Percentiles rank a stretch among this genome's conserved stretches.
Conservation (phyloP, 1,139 yeast genomes). For the Hansenula lynferdii region DNA sequence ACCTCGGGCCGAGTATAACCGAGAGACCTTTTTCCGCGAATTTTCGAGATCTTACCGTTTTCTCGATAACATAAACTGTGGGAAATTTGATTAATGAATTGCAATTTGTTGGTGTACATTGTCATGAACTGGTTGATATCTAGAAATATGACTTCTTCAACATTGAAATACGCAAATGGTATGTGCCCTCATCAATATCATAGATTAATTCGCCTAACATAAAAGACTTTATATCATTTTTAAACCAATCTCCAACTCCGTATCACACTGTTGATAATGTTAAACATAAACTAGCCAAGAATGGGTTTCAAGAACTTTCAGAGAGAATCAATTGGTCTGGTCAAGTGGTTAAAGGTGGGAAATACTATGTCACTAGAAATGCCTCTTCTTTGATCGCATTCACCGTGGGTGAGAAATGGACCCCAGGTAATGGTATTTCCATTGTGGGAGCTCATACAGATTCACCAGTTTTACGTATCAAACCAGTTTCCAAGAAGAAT, state of each 20-base stretch:
- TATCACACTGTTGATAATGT: constrained; percentile 83
- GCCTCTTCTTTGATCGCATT: constrained; percentile 87
- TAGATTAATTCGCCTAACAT: background rate
- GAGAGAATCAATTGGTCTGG: constrained; percentile 80
- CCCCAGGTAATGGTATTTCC: constrained; percentile 79
- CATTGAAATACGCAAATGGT: constrained; percentile 15
- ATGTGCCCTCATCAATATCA: constrained; percentile 8
- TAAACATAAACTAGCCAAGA: constrained; percentile 43
- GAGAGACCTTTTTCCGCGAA: background rate
- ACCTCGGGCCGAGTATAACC: no score
- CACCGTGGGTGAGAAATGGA: constrained; percentile 68
- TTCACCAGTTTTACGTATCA: constrained; percentile 86
- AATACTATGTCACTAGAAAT: constrained; percentile 81
- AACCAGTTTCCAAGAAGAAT: constrained; percentile 76
- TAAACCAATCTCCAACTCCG: constrained; percentile 89
- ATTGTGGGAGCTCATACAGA: constrained; percentile 95
- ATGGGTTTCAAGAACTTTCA: constrained; percentile 70
- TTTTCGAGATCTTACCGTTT: background rate
- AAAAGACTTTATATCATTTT: constrained; percentile 63
- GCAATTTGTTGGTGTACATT: no score
- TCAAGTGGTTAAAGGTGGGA: constrained; percentile 47
- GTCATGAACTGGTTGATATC: no score
- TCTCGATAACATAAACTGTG: background rate
- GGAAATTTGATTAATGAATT: background rate
- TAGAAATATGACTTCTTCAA: constrained; percentile 8